These are phyloP conservation scores for Picochlorum sp. DNA, from an alignment of 139 green algal species.

Conservation along the genomic window DNA sequence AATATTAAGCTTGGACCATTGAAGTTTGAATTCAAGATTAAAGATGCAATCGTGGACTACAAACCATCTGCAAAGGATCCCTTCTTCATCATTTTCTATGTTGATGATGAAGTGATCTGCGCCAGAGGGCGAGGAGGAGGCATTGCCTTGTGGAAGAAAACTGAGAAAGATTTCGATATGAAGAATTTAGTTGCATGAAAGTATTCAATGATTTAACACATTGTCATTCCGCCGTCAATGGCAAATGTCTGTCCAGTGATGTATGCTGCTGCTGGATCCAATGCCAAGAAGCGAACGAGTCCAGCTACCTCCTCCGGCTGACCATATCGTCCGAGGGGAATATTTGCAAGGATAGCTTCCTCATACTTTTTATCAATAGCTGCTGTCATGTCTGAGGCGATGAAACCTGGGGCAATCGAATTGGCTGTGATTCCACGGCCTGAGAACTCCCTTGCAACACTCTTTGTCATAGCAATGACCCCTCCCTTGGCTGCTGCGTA, in stretches of 20 bases:
- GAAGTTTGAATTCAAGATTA: slow-evolving; percentile 1
- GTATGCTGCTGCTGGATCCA: slow-evolving; percentile 86
- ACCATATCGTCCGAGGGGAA: slow-evolving; percentile 77
- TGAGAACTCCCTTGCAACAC: slow-evolving; percentile 68
- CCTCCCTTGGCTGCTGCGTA: slow-evolving; percentile 80
- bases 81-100: slow-evolving; percentile 44
- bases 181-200: slow-evolving; percentile 22
- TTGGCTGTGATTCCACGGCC: slow-evolving; percentile 71
- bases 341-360: slow-evolving; percentile 68
- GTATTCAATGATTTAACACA: slow-evolving; percentile 34
- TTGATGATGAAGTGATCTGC: slow-evolving; percentile 29
- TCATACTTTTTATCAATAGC: slow-evolving; percentile 84
- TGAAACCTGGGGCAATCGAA: slow-evolving; percentile 82
- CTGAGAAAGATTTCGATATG: slow-evolving; percentile 20
- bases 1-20: slow-evolving; percentile 26
- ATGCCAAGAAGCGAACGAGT: slow-evolving; percentile 74
- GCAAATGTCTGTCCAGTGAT: slow-evolving; percentile 91
- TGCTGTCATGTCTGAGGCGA: slow-evolving; percentile 79
- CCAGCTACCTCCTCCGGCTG: slow-evolving; percentile 83
- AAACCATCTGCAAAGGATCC: slow-evolving; percentile 13
- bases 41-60: slow-evolving; percentile 15
- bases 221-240: slow-evolving; percentile 92
- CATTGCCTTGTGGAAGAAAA: slow-evolving; percentile 39
- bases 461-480: slow-evolving; percentile 84
- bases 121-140: slow-evolving; percentile 36